Base-by-base conservation (phyloP, 495 filamentous ascomycete genomes). In the Elasticomyces elasticus region DNA sequence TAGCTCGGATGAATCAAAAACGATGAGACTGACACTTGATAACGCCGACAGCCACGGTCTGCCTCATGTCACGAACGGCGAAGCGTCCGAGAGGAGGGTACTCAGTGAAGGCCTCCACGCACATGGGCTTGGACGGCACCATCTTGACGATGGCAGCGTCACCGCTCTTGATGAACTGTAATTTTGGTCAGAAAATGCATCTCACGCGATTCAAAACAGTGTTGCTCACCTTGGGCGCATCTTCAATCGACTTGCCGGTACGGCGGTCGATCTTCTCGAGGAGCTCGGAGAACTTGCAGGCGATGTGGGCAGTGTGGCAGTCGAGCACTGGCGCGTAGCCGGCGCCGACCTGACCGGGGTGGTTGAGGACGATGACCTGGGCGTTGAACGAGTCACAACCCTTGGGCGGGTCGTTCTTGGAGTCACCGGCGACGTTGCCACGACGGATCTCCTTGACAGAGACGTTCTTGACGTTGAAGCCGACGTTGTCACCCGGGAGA, bases 381-480 rank as follows among this genome's bases (percentile, higher is more conserved):
- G 92, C 94, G 73, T 87, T 95, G 88, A 98, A 98, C 64, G 84
- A 89, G 61, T 92, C 89, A 66, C 76, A 77, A 68, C 79, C 92
- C 68, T 77, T 76, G 64, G 92, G 87, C 64, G 92, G 92, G 81
- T 98, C 94, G 80, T 92, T 94, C 89, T 98, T 98, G 80, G 88
- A 89, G 84, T 98, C 92, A 83, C 87, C 87, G 69, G 88, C 87
- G 70, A 98, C 94, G 82, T 97, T 98, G 73, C 92, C 92, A 91
- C 92, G 92, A 76, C 92, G 92, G 71, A 98, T 94, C 74, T 98
- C 92, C 87, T 98, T 98, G 78, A 98, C 94, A 72, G 92, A 97
- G 67, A 98, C 92, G 92, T 98, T 98, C 91, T 96, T 95, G 78
- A 98, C 94, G 85, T 98, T 98, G 89, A 98, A 98, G 66, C 92